Conservation (phyloP, 805 yeast species). For the Yarrowia sp. region DNA sequence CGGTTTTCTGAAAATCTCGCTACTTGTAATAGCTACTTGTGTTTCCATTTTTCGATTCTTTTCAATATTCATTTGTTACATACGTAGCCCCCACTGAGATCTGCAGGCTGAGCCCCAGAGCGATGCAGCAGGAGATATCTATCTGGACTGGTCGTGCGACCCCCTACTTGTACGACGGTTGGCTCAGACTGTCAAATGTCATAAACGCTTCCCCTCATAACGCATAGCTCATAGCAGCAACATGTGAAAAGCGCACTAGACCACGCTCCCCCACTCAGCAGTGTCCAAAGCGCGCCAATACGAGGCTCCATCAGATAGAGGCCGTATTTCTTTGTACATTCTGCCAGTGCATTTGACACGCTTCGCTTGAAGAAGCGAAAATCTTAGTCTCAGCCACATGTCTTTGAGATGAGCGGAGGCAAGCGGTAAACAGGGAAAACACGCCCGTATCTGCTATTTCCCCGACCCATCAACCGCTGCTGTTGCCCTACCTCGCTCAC, state of each 20-base stretch:
- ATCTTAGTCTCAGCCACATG: slow-evolving; percentile 23
- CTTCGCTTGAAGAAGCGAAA: slow-evolving; percentile 7
- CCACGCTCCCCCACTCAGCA: neutral
- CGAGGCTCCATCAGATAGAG: slow-evolving; percentile 7
- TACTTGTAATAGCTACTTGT: too few relatives aligned
- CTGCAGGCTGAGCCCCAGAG: slow-evolving; percentile 12
- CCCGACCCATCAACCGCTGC: neutral
- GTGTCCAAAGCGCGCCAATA: slow-evolving; percentile 1
- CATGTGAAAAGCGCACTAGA: slow-evolving; percentile 8
- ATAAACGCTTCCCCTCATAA: neutral
- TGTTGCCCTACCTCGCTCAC: too few relatives aligned
- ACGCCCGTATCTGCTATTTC: neutral
- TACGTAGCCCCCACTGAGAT: neutral
- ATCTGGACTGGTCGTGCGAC: too few relatives aligned
- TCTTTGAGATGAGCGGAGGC: too few relatives aligned
- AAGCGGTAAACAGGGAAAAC: too few relatives aligned
- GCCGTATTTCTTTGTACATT: slow-evolving; percentile 1
- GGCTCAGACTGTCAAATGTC: too few relatives aligned
- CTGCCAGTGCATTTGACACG: slow-evolving; percentile 12
- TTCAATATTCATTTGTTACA: neutral
- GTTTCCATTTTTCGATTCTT: too few relatives aligned
- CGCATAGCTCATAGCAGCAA: neutral
- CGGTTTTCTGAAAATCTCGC: too few relatives aligned
- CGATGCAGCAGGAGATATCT: too few relatives aligned
- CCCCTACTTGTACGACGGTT: too few relatives aligned